These are phyloP conservation scores for Medicago lupulina DNA, from an alignment of 306 rosid genomes.

Conservation along the genomic window DNA sequence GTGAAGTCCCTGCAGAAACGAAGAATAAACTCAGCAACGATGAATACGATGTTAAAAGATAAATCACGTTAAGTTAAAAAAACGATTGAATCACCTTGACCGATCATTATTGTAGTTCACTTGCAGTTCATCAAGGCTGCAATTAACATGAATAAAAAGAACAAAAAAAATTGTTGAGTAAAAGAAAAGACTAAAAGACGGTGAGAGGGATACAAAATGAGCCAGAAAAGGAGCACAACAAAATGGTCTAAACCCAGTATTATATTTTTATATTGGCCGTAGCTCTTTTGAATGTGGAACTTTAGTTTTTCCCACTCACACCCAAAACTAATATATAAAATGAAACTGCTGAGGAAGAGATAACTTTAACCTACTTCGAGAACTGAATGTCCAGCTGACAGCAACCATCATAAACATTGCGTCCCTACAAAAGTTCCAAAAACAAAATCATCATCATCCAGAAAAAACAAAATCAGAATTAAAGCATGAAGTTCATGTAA, in stretches of 20 bases:
- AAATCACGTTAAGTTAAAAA: not conserved
- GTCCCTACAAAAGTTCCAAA: constrained; percentile 64
- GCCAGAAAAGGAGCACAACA: constrained; percentile 4
- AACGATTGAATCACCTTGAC: constrained; percentile 71
- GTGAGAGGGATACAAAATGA: constrained; percentile 10
- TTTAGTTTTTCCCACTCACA: not conserved
- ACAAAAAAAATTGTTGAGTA: constrained; percentile 7
- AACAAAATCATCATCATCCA: constrained; percentile 38
- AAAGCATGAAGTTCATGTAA: constrained; percentile 30
- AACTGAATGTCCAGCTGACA: constrained; percentile 97
- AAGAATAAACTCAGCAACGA: constrained; percentile 37
- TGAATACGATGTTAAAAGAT: constrained; percentile 8
- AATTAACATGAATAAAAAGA: constrained; percentile 41
- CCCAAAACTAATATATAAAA: not conserved
- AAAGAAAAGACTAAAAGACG: constrained; percentile 8
- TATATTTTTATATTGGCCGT: too few species aligned
- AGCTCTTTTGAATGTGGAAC: not conserved
- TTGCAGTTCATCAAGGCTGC: constrained; percentile 97
- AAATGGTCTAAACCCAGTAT: not conserved
- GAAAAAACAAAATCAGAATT: constrained; percentile 28
- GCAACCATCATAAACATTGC: constrained; percentile 96
- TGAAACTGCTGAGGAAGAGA: constrained; percentile 16
- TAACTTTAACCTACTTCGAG: constrained; percentile 79
- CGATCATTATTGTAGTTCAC: constrained; percentile 98
- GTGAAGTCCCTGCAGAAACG: constrained; percentile 78